phyloP scores from a whole-genome alignment of 2,329 filamentous ascomycete genomes.

The Phialocephala sp. region DNA sequence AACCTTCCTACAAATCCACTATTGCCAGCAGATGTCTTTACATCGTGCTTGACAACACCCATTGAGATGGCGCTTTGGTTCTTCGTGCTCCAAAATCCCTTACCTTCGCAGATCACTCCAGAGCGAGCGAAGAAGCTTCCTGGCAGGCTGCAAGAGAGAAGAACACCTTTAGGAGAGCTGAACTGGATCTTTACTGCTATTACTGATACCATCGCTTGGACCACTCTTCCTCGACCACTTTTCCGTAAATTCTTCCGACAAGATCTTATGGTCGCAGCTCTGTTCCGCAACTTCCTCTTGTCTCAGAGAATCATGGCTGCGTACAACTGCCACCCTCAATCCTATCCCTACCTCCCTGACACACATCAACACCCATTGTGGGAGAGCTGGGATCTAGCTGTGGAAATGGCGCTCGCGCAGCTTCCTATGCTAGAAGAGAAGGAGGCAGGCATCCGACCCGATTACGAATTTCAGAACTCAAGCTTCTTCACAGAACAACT shows the following conservation, averaged over 20 bases:
- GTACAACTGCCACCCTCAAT: conserved; percentile 94
- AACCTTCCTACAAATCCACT: conserved; percentile 94
- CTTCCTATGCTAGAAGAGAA: conserved; percentile 83
- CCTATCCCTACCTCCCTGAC: conserved; percentile 88
- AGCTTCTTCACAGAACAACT: conserved; percentile 97
- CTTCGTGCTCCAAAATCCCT: conserved; percentile 85
- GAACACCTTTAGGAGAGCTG: conserved; percentile 91
- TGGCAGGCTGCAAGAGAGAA: conserved; percentile 87
- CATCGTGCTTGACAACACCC: conserved; percentile 91
- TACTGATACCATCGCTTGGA: conserved; percentile 98
- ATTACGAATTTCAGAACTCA: conserved; percentile 95
- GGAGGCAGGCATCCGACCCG: conserved; percentile 64
- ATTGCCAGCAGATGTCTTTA: conserved; percentile 93
- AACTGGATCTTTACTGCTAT: conserved; percentile 99
- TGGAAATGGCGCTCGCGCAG: conserved; percentile 92
- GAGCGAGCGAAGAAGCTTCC: conserved; percentile 89
- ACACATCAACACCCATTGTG: conserved; percentile 94
- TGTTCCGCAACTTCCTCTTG: conserved; percentile 95
- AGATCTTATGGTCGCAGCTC: conserved; percentile 97
- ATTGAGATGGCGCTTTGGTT: conserved; percentile 98
- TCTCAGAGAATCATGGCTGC: conserved; percentile 95
- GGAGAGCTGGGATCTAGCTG: conserved; percentile 97
- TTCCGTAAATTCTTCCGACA: conserved; percentile 98
- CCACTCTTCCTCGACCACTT: conserved; percentile 83
- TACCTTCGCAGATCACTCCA: conserved; percentile 70